Conservation (phyloP, 2,329 filamentous ascomycete genomes). For the Mycosphaerella sp. region DNA sequence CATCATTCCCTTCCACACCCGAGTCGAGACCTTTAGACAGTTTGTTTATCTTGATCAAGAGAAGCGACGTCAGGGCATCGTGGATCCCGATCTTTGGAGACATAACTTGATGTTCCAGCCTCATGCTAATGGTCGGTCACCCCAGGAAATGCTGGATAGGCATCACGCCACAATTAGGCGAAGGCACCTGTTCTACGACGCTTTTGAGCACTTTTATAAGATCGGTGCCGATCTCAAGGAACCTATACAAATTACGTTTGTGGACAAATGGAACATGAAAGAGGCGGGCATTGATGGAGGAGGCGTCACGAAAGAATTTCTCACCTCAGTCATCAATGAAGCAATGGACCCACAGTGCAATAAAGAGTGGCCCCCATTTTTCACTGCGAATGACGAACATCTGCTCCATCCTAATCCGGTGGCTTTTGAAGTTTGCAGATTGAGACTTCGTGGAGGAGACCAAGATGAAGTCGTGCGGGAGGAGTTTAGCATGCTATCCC, state of each 20-base stretch:
- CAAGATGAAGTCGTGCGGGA: neutral
- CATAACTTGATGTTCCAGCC: conserved; percentile 37
- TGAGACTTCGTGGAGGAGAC: neutral
- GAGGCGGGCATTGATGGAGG: conserved; percentile 97
- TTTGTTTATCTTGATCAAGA: conserved; percentile 79
- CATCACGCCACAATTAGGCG: conserved; percentile 74
- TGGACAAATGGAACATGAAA: conserved; percentile 76
- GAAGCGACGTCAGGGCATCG: conserved; percentile 59
- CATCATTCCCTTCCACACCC: conserved; percentile 83
- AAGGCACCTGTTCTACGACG: conserved; percentile 76
- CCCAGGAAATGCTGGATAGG: conserved; percentile 44
- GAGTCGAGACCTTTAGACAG: conserved; percentile 87
- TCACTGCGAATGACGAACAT: conserved; percentile 77
- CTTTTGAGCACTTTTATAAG: conserved; percentile 72
- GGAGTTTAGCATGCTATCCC: conserved; percentile 45
- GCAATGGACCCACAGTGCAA: conserved; percentile 37
- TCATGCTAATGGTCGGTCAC: conserved; percentile 25
- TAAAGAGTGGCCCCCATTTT: conserved; percentile 45
- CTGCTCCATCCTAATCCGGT: conserved; percentile 83
- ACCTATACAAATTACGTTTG: conserved; percentile 92
- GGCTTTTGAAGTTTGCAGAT: conserved; percentile 31
- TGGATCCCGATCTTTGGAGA: conserved; percentile 71
- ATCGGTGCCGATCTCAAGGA: conserved; percentile 83
- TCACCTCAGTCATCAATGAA: conserved; percentile 80
- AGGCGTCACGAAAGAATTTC: conserved; percentile 94